phyloP scores from a whole-genome alignment of 1,284 basidiomycete genomes.

The Pseudozyma sp. region DNA sequence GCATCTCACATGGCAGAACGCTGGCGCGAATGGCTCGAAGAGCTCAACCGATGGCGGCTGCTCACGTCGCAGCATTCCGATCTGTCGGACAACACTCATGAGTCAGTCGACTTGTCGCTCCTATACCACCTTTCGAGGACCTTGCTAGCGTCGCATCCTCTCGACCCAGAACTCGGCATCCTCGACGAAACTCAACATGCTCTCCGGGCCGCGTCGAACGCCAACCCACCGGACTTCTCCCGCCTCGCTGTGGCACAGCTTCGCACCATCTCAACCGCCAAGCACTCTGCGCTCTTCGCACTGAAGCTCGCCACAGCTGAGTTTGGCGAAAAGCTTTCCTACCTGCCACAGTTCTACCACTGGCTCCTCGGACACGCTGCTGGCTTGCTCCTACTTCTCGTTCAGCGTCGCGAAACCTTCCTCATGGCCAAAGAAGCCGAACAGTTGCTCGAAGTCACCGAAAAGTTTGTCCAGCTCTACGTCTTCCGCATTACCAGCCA shows the following conservation, averaged over 20 bases:
- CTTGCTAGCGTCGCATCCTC: slow-evolving; percentile 46
- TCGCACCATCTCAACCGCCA: slow-evolving; percentile 53
- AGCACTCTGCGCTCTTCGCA: slow-evolving; percentile 51
- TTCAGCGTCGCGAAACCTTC: slow-evolving; percentile 42
- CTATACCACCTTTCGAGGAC: slow-evolving; percentile 52
- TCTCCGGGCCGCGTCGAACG: slow-evolving; percentile 30
- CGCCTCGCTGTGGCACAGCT: slow-evolving; percentile 47
- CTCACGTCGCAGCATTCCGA: slow-evolving; percentile 49
- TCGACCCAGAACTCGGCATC: slow-evolving; percentile 45
- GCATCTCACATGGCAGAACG: slow-evolving; percentile 39
- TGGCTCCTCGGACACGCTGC: slow-evolving; percentile 58
- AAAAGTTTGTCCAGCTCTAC: slow-evolving; percentile 54
- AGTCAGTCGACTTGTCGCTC: slow-evolving; percentile 43
- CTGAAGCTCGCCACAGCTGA: slow-evolving; percentile 50
- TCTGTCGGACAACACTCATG: slow-evolving; percentile 38
- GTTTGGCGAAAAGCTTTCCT: slow-evolving; percentile 55
- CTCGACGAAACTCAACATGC: slow-evolving; percentile 48
- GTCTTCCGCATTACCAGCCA: slow-evolving; percentile 48
- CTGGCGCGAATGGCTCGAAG: slow-evolving; percentile 52
- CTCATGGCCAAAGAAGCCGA: slow-evolving; percentile 55
- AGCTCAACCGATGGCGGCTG: slow-evolving; percentile 50
- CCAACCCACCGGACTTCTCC: slow-evolving; percentile 30
- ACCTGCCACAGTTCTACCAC: slow-evolving; percentile 60
- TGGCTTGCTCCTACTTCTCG: slow-evolving; percentile 49
- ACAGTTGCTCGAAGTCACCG: slow-evolving; percentile 32